Evolutionary conservation across 305 asterid genomes (phyloP), one percentile per base, ranked within the genome.

Genomic region (Fraxinus platypoda): DNA sequence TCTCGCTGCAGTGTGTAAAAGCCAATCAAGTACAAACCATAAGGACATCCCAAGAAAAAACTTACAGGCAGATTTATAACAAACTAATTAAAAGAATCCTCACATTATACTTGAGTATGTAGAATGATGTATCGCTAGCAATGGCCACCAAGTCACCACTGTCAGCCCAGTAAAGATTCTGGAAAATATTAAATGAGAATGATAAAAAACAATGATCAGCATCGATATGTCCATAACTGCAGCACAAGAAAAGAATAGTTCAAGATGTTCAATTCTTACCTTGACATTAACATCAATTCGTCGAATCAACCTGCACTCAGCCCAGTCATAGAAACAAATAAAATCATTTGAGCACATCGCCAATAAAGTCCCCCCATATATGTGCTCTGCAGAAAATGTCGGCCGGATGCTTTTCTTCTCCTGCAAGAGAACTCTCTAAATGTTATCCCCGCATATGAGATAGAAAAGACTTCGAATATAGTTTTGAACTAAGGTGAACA

Each of bases 321-420:
- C 86, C 99, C 99, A 97, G 79, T 95, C 99, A 82, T 93, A 97
- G 85, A 97, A 95, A 84, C 98, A 95, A 82, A 97, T 91, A 78
- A 97, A 97, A 87, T 97, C 99, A 88, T 91, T 95, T 83, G 98
- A 92, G 89, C 98, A 94, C 92, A 96, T 93, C 13, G 99, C 94
- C 93, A 96, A 84, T 77, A 94, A 86, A 88, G 85, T 89, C 81
- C 99, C 99, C 75, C 99, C 99, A 84, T 85, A 93, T 74, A 96
- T 90, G 86, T 81, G 99, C 92, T 96, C 99, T 46, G 97, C 99
- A 77, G 98, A 94, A 89, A 96, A 96, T 28, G 98, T 91, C 12
- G 98, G 99, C 6, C 98, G 94, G 84, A 96, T 92, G 88, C 95
- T 97, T 92, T 94, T 97, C 93, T 93, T 97, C 89, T 95, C 99